These are phyloP conservation scores for Aspergillus biplanus DNA, from an alignment of 495 filamentous ascomycete species.

Conservation along the genomic window DNA sequence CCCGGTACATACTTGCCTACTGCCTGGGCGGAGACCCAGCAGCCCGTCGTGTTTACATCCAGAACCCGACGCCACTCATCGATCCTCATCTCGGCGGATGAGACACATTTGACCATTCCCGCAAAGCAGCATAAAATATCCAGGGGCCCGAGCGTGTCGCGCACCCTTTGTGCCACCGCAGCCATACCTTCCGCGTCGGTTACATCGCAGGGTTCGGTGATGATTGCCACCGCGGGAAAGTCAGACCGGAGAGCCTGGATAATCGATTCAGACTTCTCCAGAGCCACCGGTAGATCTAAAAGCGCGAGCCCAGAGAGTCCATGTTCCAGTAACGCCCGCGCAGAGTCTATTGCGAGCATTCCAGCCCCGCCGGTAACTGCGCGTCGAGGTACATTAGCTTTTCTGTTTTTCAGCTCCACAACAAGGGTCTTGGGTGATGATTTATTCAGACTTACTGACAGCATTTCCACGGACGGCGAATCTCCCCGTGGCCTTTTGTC, in stretches of 20 bases:
- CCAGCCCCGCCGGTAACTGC: no score
- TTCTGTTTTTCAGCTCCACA: no score
- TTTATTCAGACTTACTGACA: no score
- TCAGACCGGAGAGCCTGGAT: constrained; percentile 47
- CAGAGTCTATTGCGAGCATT: constrained; percentile 60
- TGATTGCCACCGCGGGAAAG: constrained; percentile 57
- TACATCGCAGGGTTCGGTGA: constrained; percentile 55
- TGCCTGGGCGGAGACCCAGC: constrained; percentile 67
- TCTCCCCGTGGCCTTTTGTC: no score
- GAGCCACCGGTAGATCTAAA: constrained; percentile 57
- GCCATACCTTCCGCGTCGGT: constrained; percentile 54
- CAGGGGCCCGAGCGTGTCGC: constrained; percentile 51
- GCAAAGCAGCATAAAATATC: constrained; percentile 67
- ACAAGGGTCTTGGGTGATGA: no score
- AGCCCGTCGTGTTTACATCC: constrained; percentile 69
- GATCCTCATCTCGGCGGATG: constrained; percentile 55
- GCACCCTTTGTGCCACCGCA: constrained; percentile 41
- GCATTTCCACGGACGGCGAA: no score
- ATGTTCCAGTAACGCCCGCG: constrained; percentile 70
- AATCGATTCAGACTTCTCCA: constrained; percentile 22
- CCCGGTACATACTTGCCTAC: constrained; percentile 47
- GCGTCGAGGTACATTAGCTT: no score
- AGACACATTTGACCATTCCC: constrained; percentile 63
- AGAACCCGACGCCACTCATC: constrained; percentile 60
- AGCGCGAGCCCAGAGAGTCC: constrained; percentile 61